A percentile compares a stretch with the other conserved stretches of the same genome.
Conservation (phyloP, 257 asterid genomes). For the Coffea canephora region DNA sequence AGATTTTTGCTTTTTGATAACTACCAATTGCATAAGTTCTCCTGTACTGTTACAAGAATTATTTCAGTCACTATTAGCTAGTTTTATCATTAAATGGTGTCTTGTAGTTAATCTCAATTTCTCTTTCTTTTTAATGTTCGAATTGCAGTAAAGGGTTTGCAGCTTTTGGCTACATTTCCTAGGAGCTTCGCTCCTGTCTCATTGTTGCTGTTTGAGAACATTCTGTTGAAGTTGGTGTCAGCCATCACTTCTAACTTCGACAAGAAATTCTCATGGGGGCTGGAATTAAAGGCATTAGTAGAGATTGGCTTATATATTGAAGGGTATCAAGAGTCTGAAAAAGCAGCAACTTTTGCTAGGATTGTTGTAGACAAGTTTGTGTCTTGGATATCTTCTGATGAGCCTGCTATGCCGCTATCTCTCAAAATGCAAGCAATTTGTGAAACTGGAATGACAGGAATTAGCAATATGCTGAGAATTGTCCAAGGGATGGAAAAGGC, state of each 20-base stretch:
- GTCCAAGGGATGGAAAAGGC: constrained; percentile 63
- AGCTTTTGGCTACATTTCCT: constrained; percentile 78
- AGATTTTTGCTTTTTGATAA: neutral
- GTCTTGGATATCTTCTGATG: constrained; percentile 56
- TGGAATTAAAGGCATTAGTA: constrained; percentile 60
- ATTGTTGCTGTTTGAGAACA: constrained; percentile 49
- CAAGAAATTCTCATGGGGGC: constrained; percentile 55
- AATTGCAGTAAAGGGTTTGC: constrained; percentile 81
- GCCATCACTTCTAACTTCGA: constrained; percentile 45
- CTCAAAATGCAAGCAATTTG: constrained; percentile 69
- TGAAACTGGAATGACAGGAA: constrained; percentile 65
- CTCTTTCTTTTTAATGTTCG: constrained; percentile 1
- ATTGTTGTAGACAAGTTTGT: constrained; percentile 61
- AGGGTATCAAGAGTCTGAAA: constrained; percentile 51
- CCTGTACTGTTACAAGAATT: neutral
- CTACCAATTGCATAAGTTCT: neutral
- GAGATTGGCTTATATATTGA: constrained; percentile 62
- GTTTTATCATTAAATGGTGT: neutral
- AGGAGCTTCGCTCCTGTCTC: constrained; percentile 54
- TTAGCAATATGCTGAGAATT: constrained; percentile 58
- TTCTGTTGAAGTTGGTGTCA: constrained; percentile 61
- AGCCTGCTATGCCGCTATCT: constrained; percentile 46
- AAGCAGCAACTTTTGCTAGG: constrained; percentile 54
- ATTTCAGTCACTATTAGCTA: neutral
- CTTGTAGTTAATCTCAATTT: neutral